Conservation (phyloP, 768 basidiomycete genomes). For the Leccinum broughii region DNA sequence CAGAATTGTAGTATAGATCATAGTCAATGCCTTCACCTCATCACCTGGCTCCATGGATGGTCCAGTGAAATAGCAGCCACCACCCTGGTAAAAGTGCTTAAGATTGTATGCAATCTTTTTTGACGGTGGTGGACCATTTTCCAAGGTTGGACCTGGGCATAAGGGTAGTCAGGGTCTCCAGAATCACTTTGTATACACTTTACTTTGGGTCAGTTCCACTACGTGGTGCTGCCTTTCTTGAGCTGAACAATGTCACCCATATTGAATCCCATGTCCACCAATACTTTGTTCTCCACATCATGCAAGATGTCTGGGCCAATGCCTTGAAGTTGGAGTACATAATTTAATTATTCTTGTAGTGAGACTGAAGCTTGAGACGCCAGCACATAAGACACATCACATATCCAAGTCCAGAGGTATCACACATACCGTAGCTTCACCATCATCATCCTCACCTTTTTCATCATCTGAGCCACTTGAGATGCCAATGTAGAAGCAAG, state of each 20-base stretch:
- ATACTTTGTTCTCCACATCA: neutral
- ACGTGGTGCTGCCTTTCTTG: slow-evolving; percentile 3
- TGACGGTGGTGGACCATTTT: neutral
- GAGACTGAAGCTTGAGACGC: too few relatives aligned
- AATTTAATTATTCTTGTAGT: too few relatives aligned
- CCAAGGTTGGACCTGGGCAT: neutral
- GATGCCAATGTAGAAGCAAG: neutral
- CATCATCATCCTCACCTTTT: too few relatives aligned
- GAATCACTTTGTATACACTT: slow-evolving; percentile 1
- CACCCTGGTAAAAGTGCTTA: slow-evolving; percentile 1
- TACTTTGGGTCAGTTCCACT: slow-evolving; percentile 1
- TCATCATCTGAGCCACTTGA: neutral
- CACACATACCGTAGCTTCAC: too few relatives aligned
- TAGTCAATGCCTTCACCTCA: neutral
- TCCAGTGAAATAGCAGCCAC: neutral
- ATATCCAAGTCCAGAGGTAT: too few relatives aligned
- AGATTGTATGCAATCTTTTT: neutral
- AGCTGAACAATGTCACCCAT: slow-evolving; percentile 3
- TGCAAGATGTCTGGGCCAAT: slow-evolving; percentile 1
- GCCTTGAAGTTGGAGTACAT: neutral
- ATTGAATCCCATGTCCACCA: neutral
- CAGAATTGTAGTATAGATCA: slow-evolving; percentile 4
- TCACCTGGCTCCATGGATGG: neutral
- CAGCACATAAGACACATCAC: too few relatives aligned
- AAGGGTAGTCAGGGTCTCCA: neutral